A percentile compares a stretch with the other conserved stretches of the same genome.
Evolutionary conservation across 2,329 filamentous ascomycete species (phyloP).

Genomic region (Pseudopyrenochaeta lycopersici): DNA sequence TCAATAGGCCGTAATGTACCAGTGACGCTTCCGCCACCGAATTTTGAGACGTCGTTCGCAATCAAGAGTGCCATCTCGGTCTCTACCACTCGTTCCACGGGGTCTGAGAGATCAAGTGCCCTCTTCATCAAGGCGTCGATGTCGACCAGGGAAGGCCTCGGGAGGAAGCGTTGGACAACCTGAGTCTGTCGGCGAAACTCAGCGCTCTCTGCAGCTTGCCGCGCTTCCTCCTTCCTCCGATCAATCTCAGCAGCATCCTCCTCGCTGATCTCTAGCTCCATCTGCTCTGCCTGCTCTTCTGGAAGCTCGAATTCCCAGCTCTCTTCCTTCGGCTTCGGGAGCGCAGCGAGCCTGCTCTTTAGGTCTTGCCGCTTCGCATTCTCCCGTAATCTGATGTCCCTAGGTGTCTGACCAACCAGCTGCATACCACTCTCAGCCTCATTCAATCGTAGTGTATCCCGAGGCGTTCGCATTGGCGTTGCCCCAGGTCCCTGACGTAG

Average conservation of each 20-base stretch:
- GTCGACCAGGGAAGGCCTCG: constrained; percentile 78
- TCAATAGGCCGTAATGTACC: constrained; percentile 69
- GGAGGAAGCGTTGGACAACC: constrained; percentile 86
- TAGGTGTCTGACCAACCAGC: constrained; percentile 76
- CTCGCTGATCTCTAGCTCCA: constrained; percentile 63
- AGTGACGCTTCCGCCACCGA: constrained; percentile 72
- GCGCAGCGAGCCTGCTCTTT: constrained; percentile 75
- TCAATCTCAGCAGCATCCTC: constrained; percentile 80
- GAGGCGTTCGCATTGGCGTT: constrained; percentile 86
- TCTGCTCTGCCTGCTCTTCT: constrained; percentile 75
- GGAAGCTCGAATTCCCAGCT: constrained; percentile 95
- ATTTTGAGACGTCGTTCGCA: constrained; percentile 80
- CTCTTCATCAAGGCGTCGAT: constrained; percentile 71
- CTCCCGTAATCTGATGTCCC: constrained; percentile 77
- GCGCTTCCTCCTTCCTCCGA: constrained; percentile 68
- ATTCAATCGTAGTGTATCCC: constrained; percentile 88
- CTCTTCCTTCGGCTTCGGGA: constrained; percentile 91
- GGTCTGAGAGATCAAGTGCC: constrained; percentile 68
- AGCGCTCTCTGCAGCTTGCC: constrained; percentile 70
- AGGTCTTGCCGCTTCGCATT: constrained; percentile 74
- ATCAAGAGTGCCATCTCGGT: constrained; percentile 81
- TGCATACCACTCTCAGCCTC: constrained; percentile 70
- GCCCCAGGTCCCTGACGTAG: constrained; percentile 70
- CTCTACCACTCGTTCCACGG: constrained; percentile 74
- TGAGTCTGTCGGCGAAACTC: constrained; percentile 88